phyloP scores from a whole-genome alignment of 2,329 filamentous ascomycete genomes.

The Cytospora mali region DNA sequence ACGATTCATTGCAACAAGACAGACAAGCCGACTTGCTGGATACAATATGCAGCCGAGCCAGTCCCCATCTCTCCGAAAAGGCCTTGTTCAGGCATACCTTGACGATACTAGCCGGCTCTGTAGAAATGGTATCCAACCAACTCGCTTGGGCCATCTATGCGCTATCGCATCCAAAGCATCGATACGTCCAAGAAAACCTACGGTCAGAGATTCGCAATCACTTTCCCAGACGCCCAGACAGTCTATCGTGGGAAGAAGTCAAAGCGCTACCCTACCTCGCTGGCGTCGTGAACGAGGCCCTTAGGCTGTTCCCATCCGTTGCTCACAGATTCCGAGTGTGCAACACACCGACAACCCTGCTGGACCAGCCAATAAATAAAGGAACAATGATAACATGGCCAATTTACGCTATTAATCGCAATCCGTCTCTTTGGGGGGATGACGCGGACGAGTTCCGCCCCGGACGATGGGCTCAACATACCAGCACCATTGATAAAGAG shows the following conservation, averaged over 20 bases:
- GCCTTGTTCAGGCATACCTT: not conserved
- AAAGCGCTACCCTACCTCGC: not conserved
- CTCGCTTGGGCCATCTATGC: constrained; percentile 1
- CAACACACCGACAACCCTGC: not conserved
- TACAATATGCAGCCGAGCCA: not conserved
- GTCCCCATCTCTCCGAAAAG: not conserved
- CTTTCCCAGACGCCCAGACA: not conserved
- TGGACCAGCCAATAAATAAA: not conserved
- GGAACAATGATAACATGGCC: not conserved
- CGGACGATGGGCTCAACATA: not conserved
- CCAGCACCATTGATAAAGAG: not conserved
- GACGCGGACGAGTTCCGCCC: not conserved
- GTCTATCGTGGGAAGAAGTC: not conserved
- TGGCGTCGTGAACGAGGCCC: constrained; percentile 4
- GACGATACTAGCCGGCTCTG: not conserved
- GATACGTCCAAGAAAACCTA: not conserved
- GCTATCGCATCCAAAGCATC: not conserved
- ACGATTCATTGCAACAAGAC: not conserved
- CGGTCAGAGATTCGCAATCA: not conserved
- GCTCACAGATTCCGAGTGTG: constrained; percentile 1
- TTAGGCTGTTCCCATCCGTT: constrained; percentile 1
- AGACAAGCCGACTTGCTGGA: not conserved
- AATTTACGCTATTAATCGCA: not conserved
- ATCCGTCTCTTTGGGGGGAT: not conserved
- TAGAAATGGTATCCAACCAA: constrained; percentile 3